phyloP scores from a whole-genome alignment of 257 asterid species.

The Gentiana straminea region DNA sequence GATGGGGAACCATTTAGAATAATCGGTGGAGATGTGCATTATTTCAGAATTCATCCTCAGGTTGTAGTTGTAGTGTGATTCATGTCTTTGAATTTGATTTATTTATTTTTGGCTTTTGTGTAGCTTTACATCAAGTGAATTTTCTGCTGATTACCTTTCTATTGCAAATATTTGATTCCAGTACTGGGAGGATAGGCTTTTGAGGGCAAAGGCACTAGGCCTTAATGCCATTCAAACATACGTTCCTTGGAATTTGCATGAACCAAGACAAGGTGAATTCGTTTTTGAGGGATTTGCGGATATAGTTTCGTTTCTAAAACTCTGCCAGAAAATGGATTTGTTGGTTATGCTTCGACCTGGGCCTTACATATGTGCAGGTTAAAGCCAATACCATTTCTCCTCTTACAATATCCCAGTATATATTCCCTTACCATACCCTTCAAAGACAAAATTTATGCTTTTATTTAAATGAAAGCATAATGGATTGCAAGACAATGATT shows the following conservation, averaged over 20 bases:
- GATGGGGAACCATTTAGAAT: constrained; percentile 77
- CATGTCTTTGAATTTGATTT: background rate
- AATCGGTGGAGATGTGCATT: constrained; percentile 92
- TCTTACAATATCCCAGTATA: too few relatives aligned
- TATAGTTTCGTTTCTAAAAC: constrained; percentile 61
- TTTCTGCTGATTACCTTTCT: constrained; percentile 9
- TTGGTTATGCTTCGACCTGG: constrained; percentile 96
- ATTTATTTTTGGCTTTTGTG: background rate
- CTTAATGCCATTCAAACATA: constrained; percentile 88
- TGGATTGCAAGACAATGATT: too few relatives aligned
- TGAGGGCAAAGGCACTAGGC: constrained; percentile 95
- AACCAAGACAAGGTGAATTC: constrained; percentile 58
- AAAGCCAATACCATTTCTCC: constrained; percentile 12
- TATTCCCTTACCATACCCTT: too few relatives aligned
- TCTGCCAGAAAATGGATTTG: constrained; percentile 70
- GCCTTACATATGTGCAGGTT: constrained; percentile 96
- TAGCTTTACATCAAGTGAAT: background rate
- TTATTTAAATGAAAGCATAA: too few relatives aligned
- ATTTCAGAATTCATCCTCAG: constrained; percentile 82
- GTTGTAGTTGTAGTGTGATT: constrained; percentile 17
- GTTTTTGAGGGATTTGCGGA: constrained; percentile 78
- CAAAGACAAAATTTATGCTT: too few relatives aligned
- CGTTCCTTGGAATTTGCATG: constrained; percentile 95
- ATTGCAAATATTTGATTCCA: constrained; percentile 19
- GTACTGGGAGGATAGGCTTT: constrained; percentile 95